Evolutionary conservation across 176 grass and related monocot genomes (phyloP).

Genomic region (Zea luxurians): DNA sequence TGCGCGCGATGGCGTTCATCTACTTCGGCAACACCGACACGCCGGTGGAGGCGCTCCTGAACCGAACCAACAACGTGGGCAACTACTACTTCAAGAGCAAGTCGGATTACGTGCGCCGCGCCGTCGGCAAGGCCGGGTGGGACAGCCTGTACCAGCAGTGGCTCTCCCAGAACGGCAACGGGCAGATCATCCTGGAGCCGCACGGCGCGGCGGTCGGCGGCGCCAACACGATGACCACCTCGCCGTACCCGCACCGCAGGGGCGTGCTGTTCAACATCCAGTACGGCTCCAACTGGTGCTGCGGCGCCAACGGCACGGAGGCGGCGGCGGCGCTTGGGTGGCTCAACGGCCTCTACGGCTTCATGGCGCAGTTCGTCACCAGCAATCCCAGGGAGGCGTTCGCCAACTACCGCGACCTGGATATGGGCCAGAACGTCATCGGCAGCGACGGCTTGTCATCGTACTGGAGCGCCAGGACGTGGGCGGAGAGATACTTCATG

Average conservation of each 20-base stretch:
- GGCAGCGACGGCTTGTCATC: conserved; percentile 25
- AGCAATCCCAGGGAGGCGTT: conserved; percentile 47
- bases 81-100: conserved; percentile 36
- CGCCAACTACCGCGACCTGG: conserved; percentile 47
- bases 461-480: conserved; percentile 28
- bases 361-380: conserved; percentile 21
- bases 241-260: conserved; percentile 43
- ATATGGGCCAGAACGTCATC: conserved; percentile 39
- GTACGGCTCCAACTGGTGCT: conserved; percentile 24
- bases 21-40: not conserved
- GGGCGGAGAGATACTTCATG: conserved; percentile 44
- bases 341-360: conserved; percentile 15
- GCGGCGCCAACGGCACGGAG: not conserved
- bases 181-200: conserved; percentile 38
- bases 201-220: conserved; percentile 33
- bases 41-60: not conserved
- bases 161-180: not conserved
- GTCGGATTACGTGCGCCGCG: conserved; percentile 41
- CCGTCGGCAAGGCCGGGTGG: conserved; percentile 14
- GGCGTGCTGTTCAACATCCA: conserved; percentile 44
- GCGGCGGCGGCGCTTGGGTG: not conserved
- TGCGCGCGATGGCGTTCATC: conserved; percentile 36
- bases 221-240: not conserved
- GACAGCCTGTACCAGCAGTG: not conserved
- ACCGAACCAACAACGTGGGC: not conserved